Conservation (phyloP, 306 rosid genomes). For the apple (Malus domestica) region ASM211411v1 NC_041802.1:405001-405500, state of each 20-base stretch:
- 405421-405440: slow-evolving; percentile 9
- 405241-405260: slow-evolving; percentile 26
- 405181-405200: neutral
- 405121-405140: slow-evolving; percentile 34
- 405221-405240: neutral
- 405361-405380: slow-evolving; percentile 83
- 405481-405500: neutral
- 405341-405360: slow-evolving; percentile 62
- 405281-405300: slow-evolving; percentile 88
- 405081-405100: slow-evolving; percentile 10
- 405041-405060: slow-evolving; percentile 36
- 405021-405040: slow-evolving; percentile 66
- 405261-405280: slow-evolving; percentile 76
- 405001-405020: slow-evolving; percentile 27
- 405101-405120: slow-evolving; percentile 43
- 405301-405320: slow-evolving; percentile 82
- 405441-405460: neutral
- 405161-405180: slow-evolving; percentile 39
- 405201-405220: neutral
- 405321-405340: slow-evolving; percentile 90
- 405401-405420: slow-evolving; percentile 6
- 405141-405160: slow-evolving; percentile 36
- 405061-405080: slow-evolving; percentile 14
- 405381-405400: slow-evolving; percentile 67
- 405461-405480: neutral